These are phyloP conservation scores for Saccharomycopsis schoenii DNA, from an alignment of 805 yeast species.

Conservation along the genomic window DNA sequence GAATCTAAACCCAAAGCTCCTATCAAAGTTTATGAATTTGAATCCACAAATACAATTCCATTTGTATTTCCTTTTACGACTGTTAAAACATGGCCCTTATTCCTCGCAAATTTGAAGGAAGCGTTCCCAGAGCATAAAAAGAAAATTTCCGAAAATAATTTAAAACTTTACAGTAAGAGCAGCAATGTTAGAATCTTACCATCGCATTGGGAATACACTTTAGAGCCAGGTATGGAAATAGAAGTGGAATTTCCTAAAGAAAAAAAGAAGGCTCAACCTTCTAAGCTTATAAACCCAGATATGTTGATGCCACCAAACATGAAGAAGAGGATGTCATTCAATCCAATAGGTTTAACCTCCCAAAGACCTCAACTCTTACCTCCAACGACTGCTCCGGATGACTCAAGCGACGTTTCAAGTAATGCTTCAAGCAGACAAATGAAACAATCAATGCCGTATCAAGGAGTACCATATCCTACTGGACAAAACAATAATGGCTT, in stretches of 20 bases:
- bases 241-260: conserved; percentile 8
- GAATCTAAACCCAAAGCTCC: conserved; percentile 11
- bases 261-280: background rate
- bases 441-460: background rate
- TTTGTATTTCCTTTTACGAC: conserved; percentile 15
- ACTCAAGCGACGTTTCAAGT: background rate
- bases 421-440: background rate
- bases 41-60: conserved; percentile 2
- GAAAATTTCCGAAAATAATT: conserved; percentile 3
- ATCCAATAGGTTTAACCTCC: background rate
- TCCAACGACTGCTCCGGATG: background rate
- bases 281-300: background rate
- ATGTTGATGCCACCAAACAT: background rate
- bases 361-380: background rate
- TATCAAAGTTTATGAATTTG: conserved; percentile 11
- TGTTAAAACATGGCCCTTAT: conserved; percentile 12
- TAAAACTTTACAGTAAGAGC: conserved; percentile 8
- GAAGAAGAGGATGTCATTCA: background rate
- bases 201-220: conserved; percentile 13
- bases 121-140: conserved; percentile 13
- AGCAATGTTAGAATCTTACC: conserved; percentile 10
- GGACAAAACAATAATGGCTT: background rate
- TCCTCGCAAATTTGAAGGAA: conserved; percentile 7
- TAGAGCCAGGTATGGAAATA: conserved; percentile 12
- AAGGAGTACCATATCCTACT: background rate